Evolutionary conservation across 1,284 basidiomycete genomes (phyloP).

Genomic region (Ceratorhiza oryzae-sativae): DNA sequence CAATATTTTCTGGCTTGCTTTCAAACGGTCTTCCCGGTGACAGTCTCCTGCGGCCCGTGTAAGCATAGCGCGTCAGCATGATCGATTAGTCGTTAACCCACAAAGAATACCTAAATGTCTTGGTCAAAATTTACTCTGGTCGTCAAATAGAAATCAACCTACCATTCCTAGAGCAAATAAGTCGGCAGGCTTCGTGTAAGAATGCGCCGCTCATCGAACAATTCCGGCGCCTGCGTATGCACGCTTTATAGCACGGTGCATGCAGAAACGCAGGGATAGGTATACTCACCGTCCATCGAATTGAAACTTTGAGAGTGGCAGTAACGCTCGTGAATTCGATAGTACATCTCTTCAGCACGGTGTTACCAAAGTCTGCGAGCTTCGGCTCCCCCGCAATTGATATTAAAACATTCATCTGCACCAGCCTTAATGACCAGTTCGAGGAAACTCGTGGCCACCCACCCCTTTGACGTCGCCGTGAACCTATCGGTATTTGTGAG

Average conservation of each 20-base stretch:
- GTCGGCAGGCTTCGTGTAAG: not conserved
- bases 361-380: slow-evolving; percentile 8
- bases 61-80: not conserved
- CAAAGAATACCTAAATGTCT: not conserved
- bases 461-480: slow-evolving; percentile 20
- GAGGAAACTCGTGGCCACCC: not conserved
- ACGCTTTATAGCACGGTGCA: too few species aligned
- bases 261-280: too few species aligned
- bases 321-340: not conserved
- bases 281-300: slow-evolving; percentile 20
- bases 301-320: not conserved
- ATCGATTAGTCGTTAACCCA: not conserved
- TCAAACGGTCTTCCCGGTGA: slow-evolving; percentile 3
- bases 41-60: not conserved
- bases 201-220: not conserved
- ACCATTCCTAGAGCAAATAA: slow-evolving; percentile 17
- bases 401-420: slow-evolving; percentile 1
- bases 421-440: not conserved
- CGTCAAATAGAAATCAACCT: not conserved
- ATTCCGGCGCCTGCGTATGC: not conserved
- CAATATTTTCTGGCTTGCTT: not conserved
- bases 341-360: not conserved
- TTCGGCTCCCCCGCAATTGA: not conserved
- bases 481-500: not conserved
- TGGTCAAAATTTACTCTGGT: not conserved